Evolutionary conservation across 169 alveolate genomes (phyloP), one percentile per base, ranked within the genome.

Genomic region (Miamiensis avidus): DNA sequence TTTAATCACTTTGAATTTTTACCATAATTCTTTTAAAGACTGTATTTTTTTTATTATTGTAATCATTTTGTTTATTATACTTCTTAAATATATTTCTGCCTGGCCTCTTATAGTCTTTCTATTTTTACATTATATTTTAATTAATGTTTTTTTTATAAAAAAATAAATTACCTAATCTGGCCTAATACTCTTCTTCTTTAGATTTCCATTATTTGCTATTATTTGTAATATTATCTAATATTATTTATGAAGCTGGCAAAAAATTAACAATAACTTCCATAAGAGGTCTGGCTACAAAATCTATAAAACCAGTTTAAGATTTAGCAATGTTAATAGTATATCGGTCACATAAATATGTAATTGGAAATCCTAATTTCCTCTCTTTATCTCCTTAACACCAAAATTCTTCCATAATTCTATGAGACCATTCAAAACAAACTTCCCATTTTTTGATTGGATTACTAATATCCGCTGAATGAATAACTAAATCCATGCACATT

Each of bases 311-410:
- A 25, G 75, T 29, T 86, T 86, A 65, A 26, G 86, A 79, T 75
- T 81, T 75, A 27, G 87, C 87, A 15, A 65, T 75, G 29, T 86
- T 86, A 1, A 86, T 75, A 30, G 90, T 86, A 32, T 79, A 79
- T 75, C 85, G 74, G 65, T 86, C 82, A 49, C 87, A 79, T 75
- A 86, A 69, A 81, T 86, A 86, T 0, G 87, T 81, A 20, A 81
- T 28, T 20, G 90, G 90, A 33, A 86, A 81, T 0, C 76, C 79
- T 29, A 34, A 32, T 31, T 49, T 65, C 75, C 76, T 75, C 31
- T 86, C 90, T 79, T 33, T 4, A 69, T 75, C 90, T 74, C 90
- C 90, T 76, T 86, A 34, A 6, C 15, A 28, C 90, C 90, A 86
- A 65, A 86, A 86, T 30, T 86, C 90, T 26, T 77, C 65, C 0